phyloP scores from a whole-genome alignment of 768 basidiomycete species.

The Tephrocybe sp. region DNA sequence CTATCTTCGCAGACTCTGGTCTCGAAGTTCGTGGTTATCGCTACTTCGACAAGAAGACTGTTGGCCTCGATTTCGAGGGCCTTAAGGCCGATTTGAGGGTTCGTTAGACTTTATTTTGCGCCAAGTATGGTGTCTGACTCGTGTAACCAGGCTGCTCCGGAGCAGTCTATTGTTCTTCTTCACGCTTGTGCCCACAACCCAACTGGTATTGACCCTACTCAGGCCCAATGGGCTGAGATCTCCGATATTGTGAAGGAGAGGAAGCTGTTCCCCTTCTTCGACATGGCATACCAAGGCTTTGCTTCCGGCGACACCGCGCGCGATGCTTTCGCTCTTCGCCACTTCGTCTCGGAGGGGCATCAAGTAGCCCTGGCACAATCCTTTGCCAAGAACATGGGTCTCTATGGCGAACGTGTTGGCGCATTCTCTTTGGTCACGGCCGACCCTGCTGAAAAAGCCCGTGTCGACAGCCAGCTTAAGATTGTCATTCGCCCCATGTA shows the following conservation, averaged over 20 bases:
- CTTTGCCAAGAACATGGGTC: constrained; percentile 99
- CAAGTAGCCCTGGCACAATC: constrained; percentile 90
- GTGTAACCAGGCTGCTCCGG: constrained; percentile 60
- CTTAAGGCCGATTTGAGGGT: constrained; percentile 87
- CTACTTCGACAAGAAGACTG: constrained; percentile 92
- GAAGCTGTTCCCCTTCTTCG: constrained; percentile 96
- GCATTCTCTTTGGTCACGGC: constrained; percentile 82
- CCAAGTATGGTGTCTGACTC: constrained; percentile 5
- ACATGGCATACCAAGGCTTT: constrained; percentile 99
- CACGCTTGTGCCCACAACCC: constrained; percentile 99
- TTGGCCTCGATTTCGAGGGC: constrained; percentile 89
- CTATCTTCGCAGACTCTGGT: constrained; percentile 92
- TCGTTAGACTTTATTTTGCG: constrained; percentile 17
- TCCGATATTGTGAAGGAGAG: constrained; percentile 86
- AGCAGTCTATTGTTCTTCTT: constrained; percentile 81
- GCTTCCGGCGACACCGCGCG: constrained; percentile 89
- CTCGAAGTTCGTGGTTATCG: constrained; percentile 90
- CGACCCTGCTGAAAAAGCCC: constrained; percentile 74
- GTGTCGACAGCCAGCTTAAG: constrained; percentile 92
- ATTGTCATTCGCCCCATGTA: constrained; percentile 96
- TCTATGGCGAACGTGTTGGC: constrained; percentile 98
- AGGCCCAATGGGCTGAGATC: constrained; percentile 89
- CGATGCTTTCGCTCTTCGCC: constrained; percentile 93
- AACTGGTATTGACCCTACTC: constrained; percentile 95
- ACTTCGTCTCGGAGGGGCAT: constrained; percentile 91